Base-by-base conservation (phyloP, 208 protist species). In the Angomonas deanei region DNA sequence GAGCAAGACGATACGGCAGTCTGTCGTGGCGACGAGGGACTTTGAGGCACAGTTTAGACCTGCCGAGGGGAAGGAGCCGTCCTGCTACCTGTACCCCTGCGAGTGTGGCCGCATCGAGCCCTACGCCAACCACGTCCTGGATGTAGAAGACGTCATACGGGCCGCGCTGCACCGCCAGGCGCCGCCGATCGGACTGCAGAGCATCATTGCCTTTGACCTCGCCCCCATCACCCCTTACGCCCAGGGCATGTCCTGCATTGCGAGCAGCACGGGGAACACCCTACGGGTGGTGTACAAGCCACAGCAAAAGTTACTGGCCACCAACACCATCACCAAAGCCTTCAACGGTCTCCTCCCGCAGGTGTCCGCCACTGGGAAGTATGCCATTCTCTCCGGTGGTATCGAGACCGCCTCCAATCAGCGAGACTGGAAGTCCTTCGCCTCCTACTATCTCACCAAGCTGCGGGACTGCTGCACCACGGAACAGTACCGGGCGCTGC, bases 361-460 rank as follows among this genome's bases (percentile, higher is more conserved):
- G 31, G 58, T 93, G 6, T 46, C 83, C 4, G 78, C 78, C 1
- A 72, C 71, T 17, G 75, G 52, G 24, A 94, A 88, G 65, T 88
- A 89, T 57, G 78, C 89, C 17, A 65, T 93, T 24, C 72, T 95
- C 24, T 72, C 80, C 6, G 89, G 89, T 24, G 85, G 81, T 19
- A 91, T 95, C 60, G 80, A 92, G 39, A 92, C 85, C 27, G 55
- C 60, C 6, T 52, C 57, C 13, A 67, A 80, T 48, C 74, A 95
- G 58, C 79, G 89, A 1, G 89, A 95, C 59, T 95, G 89, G 86
- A 84, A 84, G 63, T 93, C 84, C 2, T 86, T 95, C 47, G 89
- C 89, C 17, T 75, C 75, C 32, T 95, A 91, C 60, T 63, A 93
- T 31, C 58, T 88, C 0, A 52, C 61, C n/a, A 85, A 88, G 73